A percentile compares a stretch with the other conserved stretches of the same genome.
Evolutionary conservation across 352 stramenopile species (phyloP).

Genomic region (Pythium folliculosum): DNA sequence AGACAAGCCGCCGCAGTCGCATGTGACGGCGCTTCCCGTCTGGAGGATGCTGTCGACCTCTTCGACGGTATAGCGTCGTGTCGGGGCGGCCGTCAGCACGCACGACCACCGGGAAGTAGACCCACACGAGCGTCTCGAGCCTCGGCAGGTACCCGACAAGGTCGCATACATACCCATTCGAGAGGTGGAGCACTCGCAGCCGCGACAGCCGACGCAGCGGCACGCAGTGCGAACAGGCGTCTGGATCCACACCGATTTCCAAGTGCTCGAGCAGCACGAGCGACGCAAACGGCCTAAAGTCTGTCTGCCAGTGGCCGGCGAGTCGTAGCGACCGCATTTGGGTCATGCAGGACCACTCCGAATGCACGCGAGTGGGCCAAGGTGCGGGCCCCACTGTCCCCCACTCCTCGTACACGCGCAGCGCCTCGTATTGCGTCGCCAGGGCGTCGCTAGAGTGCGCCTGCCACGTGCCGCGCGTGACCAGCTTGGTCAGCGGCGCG

Average conservation of each 20-base stretch:
- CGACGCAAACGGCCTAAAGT: too few species aligned
- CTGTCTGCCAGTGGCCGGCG: too few species aligned
- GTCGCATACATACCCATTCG: background rate
- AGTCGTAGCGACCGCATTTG: background rate
- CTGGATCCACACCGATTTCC: too few species aligned
- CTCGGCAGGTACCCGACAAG: background rate
- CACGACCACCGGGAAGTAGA: background rate
- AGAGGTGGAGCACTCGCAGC: too few species aligned
- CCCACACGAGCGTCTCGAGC: constrained; percentile 1
- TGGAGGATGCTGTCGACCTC: background rate
- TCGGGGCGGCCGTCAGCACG: too few species aligned
- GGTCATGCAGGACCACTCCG: background rate
- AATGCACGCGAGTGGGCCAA: too few species aligned
- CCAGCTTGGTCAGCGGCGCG: background rate
- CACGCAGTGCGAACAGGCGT: too few species aligned
- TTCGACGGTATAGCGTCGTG: background rate
- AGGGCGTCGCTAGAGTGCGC: background rate
- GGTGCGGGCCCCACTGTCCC: too few species aligned
- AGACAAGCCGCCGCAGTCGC: background rate
- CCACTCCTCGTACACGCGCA: background rate
- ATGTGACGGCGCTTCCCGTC: background rate
- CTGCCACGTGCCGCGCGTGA: background rate
- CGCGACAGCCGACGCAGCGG: too few species aligned
- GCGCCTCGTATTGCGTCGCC: background rate
- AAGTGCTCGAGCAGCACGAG: too few species aligned